Evolutionary conservation across 2,329 filamentous ascomycete genomes (phyloP).

Genomic region (Aspergillus thermomutatus): DNA sequence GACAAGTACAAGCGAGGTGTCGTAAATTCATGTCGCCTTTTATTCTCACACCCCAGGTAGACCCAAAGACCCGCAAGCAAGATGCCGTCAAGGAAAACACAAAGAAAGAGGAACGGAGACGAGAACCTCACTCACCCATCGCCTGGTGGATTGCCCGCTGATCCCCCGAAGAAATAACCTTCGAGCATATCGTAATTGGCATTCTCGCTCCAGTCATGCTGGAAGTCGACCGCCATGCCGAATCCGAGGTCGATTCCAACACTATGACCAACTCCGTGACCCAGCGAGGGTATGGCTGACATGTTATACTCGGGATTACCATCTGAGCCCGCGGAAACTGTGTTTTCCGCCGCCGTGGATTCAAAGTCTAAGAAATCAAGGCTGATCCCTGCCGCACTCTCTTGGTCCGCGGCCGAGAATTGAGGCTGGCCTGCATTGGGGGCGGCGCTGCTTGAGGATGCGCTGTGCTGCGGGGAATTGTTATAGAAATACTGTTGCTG

Average conservation of each 20-base stretch:
- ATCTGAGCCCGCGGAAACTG: conserved; percentile 24
- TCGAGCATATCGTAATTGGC: conserved; percentile 51
- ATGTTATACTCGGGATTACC: conserved; percentile 28
- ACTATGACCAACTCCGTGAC: conserved; percentile 31
- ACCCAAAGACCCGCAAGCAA: not conserved
- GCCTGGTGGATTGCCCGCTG: conserved; percentile 26
- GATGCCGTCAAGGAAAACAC: not conserved
- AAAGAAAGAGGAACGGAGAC: not conserved
- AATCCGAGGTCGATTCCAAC: conserved; percentile 45
- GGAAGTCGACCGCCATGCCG: conserved; percentile 44
- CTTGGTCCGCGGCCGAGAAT: conserved; percentile 19
- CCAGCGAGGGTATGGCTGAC: conserved; percentile 28
- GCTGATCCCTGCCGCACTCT: conserved; percentile 37
- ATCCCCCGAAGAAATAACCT: conserved; percentile 54
- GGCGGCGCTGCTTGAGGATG: conserved; percentile 26
- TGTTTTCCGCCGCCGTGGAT: conserved; percentile 31
- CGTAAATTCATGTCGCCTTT: not conserved
- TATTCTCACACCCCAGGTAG: not conserved
- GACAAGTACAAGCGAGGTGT: not conserved
- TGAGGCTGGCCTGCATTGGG: conserved; percentile 24
- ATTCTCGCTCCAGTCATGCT: conserved; percentile 50
- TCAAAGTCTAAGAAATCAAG: conserved; percentile 56
- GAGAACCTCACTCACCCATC: conserved; percentile 8
- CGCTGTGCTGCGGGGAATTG: conserved; percentile 33
- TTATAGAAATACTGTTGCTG: conserved; percentile 33